These are phyloP conservation scores for Neurospora cerealis DNA, from an alignment of 495 filamentous ascomycete genomes.

Conservation along the genomic window DNA sequence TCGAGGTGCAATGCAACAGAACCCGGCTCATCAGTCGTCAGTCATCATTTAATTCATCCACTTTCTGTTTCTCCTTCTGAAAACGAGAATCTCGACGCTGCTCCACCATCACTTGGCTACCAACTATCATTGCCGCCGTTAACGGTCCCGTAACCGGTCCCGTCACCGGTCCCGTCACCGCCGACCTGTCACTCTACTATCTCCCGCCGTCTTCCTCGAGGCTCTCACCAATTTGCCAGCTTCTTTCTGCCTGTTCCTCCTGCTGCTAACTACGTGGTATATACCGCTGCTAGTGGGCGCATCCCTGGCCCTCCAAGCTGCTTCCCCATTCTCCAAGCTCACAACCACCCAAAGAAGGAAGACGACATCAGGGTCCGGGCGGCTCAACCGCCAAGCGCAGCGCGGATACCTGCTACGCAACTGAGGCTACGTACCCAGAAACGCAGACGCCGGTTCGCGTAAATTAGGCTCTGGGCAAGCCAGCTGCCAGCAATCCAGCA, in stretches of 20 bases:
- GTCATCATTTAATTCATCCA: neutral
- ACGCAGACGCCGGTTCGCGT: constrained; percentile 1
- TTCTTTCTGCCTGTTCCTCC: neutral
- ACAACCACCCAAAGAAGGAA: neutral
- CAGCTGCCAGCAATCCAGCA: no score
- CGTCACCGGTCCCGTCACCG: neutral
- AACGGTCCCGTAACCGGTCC: neutral
- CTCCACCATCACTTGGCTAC: neutral
- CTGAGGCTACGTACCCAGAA: neutral
- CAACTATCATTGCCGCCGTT: neutral
- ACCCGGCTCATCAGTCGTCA: neutral
- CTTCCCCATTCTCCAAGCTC: neutral
- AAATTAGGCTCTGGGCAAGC: neutral
- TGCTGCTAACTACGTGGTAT: neutral
- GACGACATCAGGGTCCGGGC: neutral
- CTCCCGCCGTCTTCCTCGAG: neutral
- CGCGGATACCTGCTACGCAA: neutral
- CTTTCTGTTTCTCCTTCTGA: neutral
- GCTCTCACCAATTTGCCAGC: neutral
- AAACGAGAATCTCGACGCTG: neutral
- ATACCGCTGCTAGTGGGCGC: neutral
- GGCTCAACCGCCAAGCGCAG: neutral
- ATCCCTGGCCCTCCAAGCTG: neutral
- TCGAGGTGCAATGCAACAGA: neutral
- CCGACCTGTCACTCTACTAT: neutral